phyloP scores from a whole-genome alignment of 352 stramenopile species.

The Pythium angustatum region DNA sequence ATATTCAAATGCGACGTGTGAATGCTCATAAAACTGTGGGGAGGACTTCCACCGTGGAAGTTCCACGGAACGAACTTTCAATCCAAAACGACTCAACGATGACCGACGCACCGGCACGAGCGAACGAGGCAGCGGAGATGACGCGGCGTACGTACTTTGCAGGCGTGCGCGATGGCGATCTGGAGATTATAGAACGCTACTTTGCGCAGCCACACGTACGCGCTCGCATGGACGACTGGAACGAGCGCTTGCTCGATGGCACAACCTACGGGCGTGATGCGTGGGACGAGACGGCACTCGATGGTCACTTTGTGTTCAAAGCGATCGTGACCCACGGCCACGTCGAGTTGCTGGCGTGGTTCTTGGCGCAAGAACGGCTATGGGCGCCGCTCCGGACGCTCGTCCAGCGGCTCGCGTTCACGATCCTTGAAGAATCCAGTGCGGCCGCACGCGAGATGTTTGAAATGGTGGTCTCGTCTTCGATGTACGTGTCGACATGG shows the following conservation, averaged over 20 bases:
- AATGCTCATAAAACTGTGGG: no score
- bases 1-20: no score
- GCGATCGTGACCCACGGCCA: constrained; percentile 2
- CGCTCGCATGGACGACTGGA: background rate
- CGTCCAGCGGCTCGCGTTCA: background rate
- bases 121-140: no score
- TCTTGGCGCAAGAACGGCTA: background rate
- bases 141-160: constrained; percentile 4
- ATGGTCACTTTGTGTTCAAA: constrained; percentile 7
- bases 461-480: constrained; percentile 1
- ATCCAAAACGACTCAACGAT: no score
- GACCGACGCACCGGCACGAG: background rate
- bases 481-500: background rate
- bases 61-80: no score
- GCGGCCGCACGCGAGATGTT: background rate
- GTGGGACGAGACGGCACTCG: background rate
- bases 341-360: constrained; percentile 5
- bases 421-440: constrained; percentile 1
- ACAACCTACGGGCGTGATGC: background rate
- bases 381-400: background rate
- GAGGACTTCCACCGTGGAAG: no score
- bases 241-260: background rate
- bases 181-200: background rate
- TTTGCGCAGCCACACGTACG: constrained; percentile 5
- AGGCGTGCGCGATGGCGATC: constrained; percentile 4